These are phyloP conservation scores for Emydomyces testavorans DNA, from an alignment of 2,329 filamentous ascomycete species.

Conservation along the genomic window DNA sequence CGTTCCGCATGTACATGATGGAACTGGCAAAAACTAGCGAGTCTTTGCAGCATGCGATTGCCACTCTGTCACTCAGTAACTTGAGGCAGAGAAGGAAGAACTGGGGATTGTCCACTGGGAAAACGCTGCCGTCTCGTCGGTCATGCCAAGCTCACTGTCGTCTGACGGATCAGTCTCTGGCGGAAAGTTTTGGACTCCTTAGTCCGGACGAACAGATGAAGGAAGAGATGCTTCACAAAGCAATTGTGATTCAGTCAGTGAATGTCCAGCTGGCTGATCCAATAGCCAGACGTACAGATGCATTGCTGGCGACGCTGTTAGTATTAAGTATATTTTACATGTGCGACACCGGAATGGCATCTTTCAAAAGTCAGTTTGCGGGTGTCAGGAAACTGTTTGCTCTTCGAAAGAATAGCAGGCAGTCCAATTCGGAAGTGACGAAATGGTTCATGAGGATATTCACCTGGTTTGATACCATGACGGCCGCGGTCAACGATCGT, in stretches of 20 bases:
- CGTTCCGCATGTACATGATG: constrained; percentile 72
- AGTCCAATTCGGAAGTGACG: constrained; percentile 53
- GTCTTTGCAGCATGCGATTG: constrained; percentile 84
- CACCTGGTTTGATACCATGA: constrained; percentile 88
- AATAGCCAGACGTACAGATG: constrained; percentile 65
- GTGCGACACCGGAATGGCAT: constrained; percentile 82
- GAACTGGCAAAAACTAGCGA: constrained; percentile 64
- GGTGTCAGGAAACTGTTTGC: constrained; percentile 83
- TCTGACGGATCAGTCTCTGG: constrained; percentile 30
- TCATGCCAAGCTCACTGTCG: constrained; percentile 38
- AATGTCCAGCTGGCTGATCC: constrained; percentile 75
- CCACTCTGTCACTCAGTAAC: constrained; percentile 79
- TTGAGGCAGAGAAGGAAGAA: constrained; percentile 62
- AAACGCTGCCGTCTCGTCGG: constrained; percentile 39
- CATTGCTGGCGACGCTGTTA: constrained; percentile 74
- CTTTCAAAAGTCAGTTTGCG: constrained; percentile 86
- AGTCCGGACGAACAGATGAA: constrained; percentile 50
- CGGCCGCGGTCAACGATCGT: constrained; percentile 80
- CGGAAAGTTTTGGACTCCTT: constrained; percentile 32
- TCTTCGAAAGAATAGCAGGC: constrained; percentile 54
- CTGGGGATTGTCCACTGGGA: constrained; percentile 44
- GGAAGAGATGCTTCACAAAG: constrained; percentile 74
- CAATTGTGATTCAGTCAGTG: constrained; percentile 68
- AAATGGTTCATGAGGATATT: constrained; percentile 86
- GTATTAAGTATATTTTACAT: constrained; percentile 86